Conservation (phyloP, 176 grass and related monocot genomes). For the Oryza coarctata region DNA sequence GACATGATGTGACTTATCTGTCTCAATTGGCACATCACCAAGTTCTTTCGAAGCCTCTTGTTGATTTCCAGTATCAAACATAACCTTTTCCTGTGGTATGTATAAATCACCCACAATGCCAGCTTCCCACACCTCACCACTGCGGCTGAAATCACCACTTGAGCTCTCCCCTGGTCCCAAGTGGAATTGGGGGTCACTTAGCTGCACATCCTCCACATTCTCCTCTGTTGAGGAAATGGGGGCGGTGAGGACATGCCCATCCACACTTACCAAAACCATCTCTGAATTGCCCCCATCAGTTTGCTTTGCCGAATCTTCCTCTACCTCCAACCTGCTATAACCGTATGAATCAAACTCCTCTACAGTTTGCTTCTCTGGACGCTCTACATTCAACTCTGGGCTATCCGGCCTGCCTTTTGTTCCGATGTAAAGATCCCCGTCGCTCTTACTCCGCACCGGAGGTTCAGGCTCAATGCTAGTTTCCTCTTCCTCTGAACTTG, state of each 20-base stretch:
- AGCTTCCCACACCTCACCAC: conserved; percentile 79
- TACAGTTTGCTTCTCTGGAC: conserved; percentile 26
- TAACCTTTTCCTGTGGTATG: conserved; percentile 45
- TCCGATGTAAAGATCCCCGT: conserved; percentile 45
- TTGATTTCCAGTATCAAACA: conserved; percentile 37
- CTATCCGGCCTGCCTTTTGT: conserved; percentile 19
- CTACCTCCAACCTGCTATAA: conserved; percentile 70
- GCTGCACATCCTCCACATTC: conserved; percentile 57
- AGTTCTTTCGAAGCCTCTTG: conserved; percentile 13
- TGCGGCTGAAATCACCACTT: conserved; percentile 61
- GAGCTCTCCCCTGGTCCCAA: conserved; percentile 86
- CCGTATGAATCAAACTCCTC: conserved; percentile 55
- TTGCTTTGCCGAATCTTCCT: conserved; percentile 55
- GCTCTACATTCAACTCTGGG: conserved; percentile 39
- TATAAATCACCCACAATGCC: conserved; percentile 64
- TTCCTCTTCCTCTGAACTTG: conserved; percentile 30
- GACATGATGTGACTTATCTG: conserved; percentile 31
- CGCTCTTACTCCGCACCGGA: conserved; percentile 52
- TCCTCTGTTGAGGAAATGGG: conserved; percentile 77
- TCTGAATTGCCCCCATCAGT: conserved; percentile 64
- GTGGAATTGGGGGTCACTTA: conserved; percentile 83
- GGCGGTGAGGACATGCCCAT: conserved; percentile 90
- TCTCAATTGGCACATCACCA: conserved; percentile 20
- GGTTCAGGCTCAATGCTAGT: conserved; percentile 31
- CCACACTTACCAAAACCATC: conserved; percentile 89